These are phyloP conservation scores for Heritiera littoralis DNA, from an alignment of 345 rosid genomes.

Conservation along the genomic window DNA sequence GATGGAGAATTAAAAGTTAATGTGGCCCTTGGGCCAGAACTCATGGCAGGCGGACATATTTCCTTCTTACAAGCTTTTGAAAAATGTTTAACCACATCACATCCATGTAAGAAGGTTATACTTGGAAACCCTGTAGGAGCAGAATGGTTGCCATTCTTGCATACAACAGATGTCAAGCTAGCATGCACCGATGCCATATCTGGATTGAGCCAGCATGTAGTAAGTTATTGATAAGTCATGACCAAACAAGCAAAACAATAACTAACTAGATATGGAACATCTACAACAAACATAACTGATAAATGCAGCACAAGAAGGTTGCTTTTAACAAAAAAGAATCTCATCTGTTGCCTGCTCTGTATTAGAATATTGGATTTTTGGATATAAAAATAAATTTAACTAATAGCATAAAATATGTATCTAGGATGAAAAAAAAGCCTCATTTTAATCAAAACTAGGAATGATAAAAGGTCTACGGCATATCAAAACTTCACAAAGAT, in stretches of 20 bases:
- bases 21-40: conserved; percentile 53
- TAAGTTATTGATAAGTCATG: neutral
- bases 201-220: neutral
- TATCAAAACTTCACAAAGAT: conserved; percentile 10
- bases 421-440: neutral
- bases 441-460: neutral
- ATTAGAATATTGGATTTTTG: neutral
- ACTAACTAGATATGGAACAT: neutral
- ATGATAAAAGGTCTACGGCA: neutral
- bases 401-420: neutral
- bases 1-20: conserved; percentile 78
- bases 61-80: conserved; percentile 50
- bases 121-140: conserved; percentile 48
- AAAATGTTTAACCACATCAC: conserved; percentile 50
- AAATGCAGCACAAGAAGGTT: neutral
- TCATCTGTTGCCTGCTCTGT: neutral
- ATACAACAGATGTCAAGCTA: conserved; percentile 46
- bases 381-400: neutral
- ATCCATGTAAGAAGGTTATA: conserved; percentile 57
- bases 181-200: conserved; percentile 76
- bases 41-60: conserved; percentile 16
- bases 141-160: conserved; percentile 57
- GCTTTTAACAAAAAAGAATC: neutral
- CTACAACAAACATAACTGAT: neutral
- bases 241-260: neutral